phyloP scores from a whole-genome alignment of 2,329 filamentous ascomycete species.

The Cladophialophora bantiana region DNA sequence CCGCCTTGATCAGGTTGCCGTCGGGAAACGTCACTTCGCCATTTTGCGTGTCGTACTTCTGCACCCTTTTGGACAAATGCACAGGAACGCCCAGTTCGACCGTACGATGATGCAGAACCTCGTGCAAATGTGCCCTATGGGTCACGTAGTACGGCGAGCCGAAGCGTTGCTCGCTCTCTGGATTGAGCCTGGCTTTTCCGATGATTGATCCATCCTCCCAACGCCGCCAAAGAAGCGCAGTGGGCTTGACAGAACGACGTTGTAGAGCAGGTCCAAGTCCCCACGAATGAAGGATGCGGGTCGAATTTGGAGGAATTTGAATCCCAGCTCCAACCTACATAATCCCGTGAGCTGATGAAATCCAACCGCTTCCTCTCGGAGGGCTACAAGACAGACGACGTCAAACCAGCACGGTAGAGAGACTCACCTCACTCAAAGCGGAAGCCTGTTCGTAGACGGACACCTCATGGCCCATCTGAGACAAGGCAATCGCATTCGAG shows the following conservation, averaged over 20 bases:
- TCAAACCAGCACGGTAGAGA: background rate
- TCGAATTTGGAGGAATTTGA: conserved; percentile 42
- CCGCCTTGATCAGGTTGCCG: conserved; percentile 30
- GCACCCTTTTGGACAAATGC: conserved; percentile 6
- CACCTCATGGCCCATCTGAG: background rate
- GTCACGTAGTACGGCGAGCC: conserved; percentile 24
- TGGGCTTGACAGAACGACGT: conserved; percentile 6
- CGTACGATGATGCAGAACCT: conserved; percentile 17
- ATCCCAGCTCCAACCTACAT: conserved; percentile 42
- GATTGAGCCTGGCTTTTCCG: conserved; percentile 15
- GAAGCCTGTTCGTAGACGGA: conserved; percentile 11
- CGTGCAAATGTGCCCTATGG: conserved; percentile 22
- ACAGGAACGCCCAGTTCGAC: conserved; percentile 20
- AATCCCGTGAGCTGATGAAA: background rate
- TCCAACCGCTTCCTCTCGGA: background rate
- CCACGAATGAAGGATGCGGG: conserved; percentile 39
- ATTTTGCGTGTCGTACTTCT: conserved; percentile 9
- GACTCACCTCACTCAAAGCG: conserved; percentile 11
- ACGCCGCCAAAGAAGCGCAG: conserved; percentile 4
- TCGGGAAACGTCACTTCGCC: conserved; percentile 31
- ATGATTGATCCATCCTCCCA: conserved; percentile 18
- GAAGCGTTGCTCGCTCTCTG: background rate
- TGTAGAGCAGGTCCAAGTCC: conserved; percentile 31
- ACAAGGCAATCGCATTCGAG: conserved; percentile 6
- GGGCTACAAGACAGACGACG: background rate